Percentiles rank a stretch among this genome's conserved stretches.
Conservation (phyloP, 2,329 filamentous ascomycete species). For the Helminthosporium solani region DNA sequence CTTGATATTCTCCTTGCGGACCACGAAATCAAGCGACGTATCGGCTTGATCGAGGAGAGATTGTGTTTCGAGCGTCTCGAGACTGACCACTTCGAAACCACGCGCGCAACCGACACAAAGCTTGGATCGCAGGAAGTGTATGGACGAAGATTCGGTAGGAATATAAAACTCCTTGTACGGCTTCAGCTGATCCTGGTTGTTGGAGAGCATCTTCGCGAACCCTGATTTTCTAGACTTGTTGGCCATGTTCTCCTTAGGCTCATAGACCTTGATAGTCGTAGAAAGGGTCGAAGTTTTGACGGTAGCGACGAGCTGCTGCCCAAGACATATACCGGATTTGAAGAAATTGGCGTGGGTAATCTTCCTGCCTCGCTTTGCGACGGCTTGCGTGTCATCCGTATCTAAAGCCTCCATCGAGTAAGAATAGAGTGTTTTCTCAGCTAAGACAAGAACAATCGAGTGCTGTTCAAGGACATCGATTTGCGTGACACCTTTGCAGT, state of each 20-base stretch:
- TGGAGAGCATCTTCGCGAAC: slow-evolving; percentile 92
- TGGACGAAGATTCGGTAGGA: slow-evolving; percentile 94
- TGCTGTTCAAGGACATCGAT: slow-evolving; percentile 97
- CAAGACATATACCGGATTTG: slow-evolving; percentile 92
- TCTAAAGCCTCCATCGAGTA: slow-evolving; percentile 87
- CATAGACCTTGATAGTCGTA: slow-evolving; percentile 98
- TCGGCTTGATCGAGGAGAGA: slow-evolving; percentile 96
- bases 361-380: slow-evolving; percentile 87
- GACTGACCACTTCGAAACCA: slow-evolving; percentile 94
- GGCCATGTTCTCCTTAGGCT: slow-evolving; percentile 91
- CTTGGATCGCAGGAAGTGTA: slow-evolving; percentile 96
- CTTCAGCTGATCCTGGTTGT: slow-evolving; percentile 89
- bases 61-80: slow-evolving; percentile 97
- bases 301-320: slow-evolving; percentile 90
- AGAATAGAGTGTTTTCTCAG: slow-evolving; percentile 89
- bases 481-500: slow-evolving; percentile 85
- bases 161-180: slow-evolving; percentile 91
- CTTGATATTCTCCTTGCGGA: slow-evolving; percentile 86
- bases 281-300: slow-evolving; percentile 93
- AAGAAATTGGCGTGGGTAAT: slow-evolving; percentile 99
- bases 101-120: slow-evolving; percentile 93
- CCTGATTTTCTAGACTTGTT: slow-evolving; percentile 96
- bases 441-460: slow-evolving; percentile 82
- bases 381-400: slow-evolving; percentile 69
- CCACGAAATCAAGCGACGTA: slow-evolving; percentile 95